phyloP scores from a whole-genome alignment of 345 rosid species.

The Melaleuca quinquenervia region DNA sequence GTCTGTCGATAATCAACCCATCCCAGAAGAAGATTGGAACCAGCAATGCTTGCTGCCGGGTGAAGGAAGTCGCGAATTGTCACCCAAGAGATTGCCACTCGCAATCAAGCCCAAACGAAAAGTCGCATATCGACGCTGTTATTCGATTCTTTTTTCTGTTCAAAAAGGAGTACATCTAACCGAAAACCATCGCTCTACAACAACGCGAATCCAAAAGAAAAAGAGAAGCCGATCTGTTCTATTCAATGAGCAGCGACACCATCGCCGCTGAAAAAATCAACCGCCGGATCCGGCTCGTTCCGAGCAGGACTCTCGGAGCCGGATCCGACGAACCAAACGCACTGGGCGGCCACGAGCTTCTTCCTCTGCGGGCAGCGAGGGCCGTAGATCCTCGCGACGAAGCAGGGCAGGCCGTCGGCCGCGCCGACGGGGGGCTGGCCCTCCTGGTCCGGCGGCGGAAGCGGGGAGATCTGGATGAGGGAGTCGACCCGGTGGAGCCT shows the following conservation, averaged over 20 bases:
- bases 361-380: conserved; percentile 38
- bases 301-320: conserved; percentile 6
- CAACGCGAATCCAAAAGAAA: background rate
- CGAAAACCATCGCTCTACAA: background rate
- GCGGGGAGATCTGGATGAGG: conserved; percentile 1
- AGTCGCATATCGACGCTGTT: background rate
- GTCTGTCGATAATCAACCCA: background rate
- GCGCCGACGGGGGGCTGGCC: background rate
- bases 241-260: background rate
- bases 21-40: background rate
- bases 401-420: conserved; percentile 9
- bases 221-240: background rate
- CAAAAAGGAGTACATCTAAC: background rate
- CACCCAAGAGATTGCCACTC: background rate
- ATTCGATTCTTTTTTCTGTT: background rate
- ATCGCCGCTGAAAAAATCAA: conserved; percentile 10
- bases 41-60: background rate
- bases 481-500: conserved; percentile 21
- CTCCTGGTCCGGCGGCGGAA: background rate
- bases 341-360: conserved; percentile 29
- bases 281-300: conserved; percentile 16
- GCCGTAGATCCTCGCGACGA: conserved; percentile 14
- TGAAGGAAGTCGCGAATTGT: background rate
- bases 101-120: background rate
- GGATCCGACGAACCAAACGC: conserved; percentile 7